phyloP scores from a whole-genome alignment of 202 grass and related monocot species.

The Musa balbisiana region DNA sequence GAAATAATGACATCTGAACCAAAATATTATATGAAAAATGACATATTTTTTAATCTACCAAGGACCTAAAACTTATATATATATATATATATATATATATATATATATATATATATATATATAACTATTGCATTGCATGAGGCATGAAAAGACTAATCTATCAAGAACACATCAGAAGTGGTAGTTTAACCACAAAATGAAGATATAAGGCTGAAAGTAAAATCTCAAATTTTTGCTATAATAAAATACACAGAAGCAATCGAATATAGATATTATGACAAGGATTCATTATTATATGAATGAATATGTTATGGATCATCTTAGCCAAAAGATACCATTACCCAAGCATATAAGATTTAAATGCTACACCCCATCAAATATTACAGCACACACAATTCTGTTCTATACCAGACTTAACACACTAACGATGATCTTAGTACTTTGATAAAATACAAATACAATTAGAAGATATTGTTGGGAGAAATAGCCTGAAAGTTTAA shows the following conservation, averaged over 20 bases:
- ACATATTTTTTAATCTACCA: no score
- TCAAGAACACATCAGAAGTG: neutral
- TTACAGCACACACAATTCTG: neutral
- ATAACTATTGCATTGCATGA: no score
- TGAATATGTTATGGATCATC: no score
- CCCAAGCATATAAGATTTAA: neutral
- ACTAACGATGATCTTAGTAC: neutral
- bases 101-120: no score
- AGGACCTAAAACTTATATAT: no score
- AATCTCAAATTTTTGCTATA: neutral
- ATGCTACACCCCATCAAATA: neutral
- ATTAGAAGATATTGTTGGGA: neutral
- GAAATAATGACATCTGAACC: no score
- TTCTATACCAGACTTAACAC: neutral
- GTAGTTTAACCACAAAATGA: neutral
- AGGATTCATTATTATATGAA: no score
- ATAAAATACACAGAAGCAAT: neutral
- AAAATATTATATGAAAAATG: no score
- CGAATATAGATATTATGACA: neutral
- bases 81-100: no score
- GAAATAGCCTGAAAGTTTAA: neutral
- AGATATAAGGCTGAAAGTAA: neutral
- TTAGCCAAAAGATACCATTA: neutral
- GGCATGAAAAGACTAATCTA: no score
- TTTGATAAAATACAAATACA: neutral